A percentile compares a stretch with the other conserved stretches of the same genome.
These are phyloP conservation scores for Schrenkiella parvula DNA, from an alignment of 345 rosid species.

Conservation along the genomic window DNA sequence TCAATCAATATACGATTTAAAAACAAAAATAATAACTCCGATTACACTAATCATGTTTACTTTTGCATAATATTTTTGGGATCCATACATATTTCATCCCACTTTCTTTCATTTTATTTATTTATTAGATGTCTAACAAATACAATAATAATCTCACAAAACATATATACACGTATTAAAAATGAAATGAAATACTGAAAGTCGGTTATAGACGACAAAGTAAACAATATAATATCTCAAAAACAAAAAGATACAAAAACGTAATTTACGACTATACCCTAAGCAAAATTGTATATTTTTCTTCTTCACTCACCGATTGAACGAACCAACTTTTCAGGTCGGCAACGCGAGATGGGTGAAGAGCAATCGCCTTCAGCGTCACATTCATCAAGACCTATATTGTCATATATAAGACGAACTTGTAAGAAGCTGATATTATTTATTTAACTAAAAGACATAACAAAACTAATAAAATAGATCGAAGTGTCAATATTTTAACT, in stretches of 20 bases:
- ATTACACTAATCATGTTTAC: background rate
- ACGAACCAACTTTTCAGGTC: constrained; percentile 14
- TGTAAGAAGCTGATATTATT: background rate
- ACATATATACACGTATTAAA: background rate
- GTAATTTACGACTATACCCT: constrained; percentile 1
- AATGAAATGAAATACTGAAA: background rate
- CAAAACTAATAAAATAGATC: background rate
- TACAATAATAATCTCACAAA: background rate
- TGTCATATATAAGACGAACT: background rate
- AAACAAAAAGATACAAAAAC: background rate
- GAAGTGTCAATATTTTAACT: no score
- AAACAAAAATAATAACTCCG: background rate
- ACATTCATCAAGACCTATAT: constrained; percentile 2
- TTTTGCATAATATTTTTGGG: background rate
- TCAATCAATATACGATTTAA: background rate
- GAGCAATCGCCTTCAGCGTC: constrained; percentile 17
- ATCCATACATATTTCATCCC: background rate
- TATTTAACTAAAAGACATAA: background rate
- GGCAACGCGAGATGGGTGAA: constrained; percentile 21
- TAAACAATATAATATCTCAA: constrained; percentile 4
- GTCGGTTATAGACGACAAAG: constrained; percentile 18
- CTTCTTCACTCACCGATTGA: background rate
- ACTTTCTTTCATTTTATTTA: background rate
- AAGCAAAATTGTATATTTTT: background rate
- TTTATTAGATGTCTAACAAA: background rate